Percentiles rank a stretch among this genome's conserved stretches.
Conservation (phyloP, 1,139 yeast genomes). For the Hyphopichia buzzinii region DNA sequence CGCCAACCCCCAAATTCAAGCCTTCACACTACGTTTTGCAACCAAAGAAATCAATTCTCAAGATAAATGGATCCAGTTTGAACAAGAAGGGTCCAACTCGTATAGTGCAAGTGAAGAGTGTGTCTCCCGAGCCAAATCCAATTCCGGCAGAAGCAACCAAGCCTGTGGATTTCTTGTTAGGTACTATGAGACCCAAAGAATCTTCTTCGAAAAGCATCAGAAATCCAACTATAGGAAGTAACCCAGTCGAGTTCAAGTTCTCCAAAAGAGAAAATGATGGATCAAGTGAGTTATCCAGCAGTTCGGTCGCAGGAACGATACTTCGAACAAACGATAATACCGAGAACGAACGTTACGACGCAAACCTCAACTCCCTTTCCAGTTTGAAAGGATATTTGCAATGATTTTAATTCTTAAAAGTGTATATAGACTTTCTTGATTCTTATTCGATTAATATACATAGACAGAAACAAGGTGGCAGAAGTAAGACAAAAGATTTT, state of each 20-base stretch:
- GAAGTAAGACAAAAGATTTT: background rate
- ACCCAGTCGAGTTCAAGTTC: background rate
- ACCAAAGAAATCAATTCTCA: slow-evolving; percentile 43
- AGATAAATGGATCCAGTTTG: slow-evolving; percentile 12
- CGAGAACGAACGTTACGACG: background rate
- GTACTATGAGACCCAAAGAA: too few species aligned
- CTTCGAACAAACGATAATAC: background rate
- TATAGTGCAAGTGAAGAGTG: background rate
- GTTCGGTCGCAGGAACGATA: background rate
- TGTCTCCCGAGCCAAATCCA: too few species aligned
- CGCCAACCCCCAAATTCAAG: slow-evolving; percentile 44
- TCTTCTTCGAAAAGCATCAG: too few species aligned
- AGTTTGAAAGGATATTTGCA: background rate
- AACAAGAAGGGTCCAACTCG: background rate
- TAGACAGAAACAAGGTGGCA: background rate
- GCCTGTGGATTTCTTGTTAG: too few species aligned
- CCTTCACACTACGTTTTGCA: slow-evolving; percentile 44
- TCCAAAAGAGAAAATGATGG: background rate
- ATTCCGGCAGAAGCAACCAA: too few species aligned
- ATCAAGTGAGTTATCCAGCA: background rate
- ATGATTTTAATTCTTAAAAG: background rate
- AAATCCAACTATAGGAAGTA: too few species aligned
- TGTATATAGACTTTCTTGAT: background rate
- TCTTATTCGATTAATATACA: background rate
- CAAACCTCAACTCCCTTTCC: background rate